Base-by-base conservation (phyloP, 257 asterid species). In the Solanum gracilifrons region DNA sequence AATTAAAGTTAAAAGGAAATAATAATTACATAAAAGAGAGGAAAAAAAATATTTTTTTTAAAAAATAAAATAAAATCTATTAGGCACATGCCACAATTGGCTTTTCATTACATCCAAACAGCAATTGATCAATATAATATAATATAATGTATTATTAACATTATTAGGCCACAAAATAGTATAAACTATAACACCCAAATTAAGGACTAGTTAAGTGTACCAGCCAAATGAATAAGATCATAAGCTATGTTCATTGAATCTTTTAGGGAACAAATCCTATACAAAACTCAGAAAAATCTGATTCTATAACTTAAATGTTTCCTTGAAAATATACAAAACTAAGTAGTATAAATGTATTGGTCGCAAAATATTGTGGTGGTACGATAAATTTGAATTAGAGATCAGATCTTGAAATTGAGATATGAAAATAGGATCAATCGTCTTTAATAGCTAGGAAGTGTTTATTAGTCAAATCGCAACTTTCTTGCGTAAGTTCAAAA, bases 81-180 rank as follows among this genome's bases (percentile, higher is more conserved):
- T 33, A n/a, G 39, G 88, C 92, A 88, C 92, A 83, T 90, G 92
- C 62, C 85, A 66, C 37, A 85, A 32, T n/a, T 73, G 92, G 82
- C 64, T 72, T 18, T 88, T 89, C 90, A 86, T 72, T 64, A 87
- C 46, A 84, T 37, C 89, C 48, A 77, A 36, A 71, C 23, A 12
- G 25, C 74, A 46, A 25, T 41, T 43, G 25, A 46, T 41, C 5
- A 41, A 74, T 27, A 79, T 41, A 43, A 41, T 79, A 3, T 41
- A 43, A 43, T 79, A 4, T 80, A 48, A 48, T 27, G 69, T 18
- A 16, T 80, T 4, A 46, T 48, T 4, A 80, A 46, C 85, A 80
- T 48, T 46, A 80, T 80, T 80, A 48, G 6, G 4, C 27, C 29
- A 48, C 2, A 46, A 48, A 74, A 80, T 46, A 80, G 41, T 80